Evolutionary conservation across 805 yeast genomes (phyloP), one percentile per base, ranked within the genome.

Genomic region (Spathaspora girioi): DNA sequence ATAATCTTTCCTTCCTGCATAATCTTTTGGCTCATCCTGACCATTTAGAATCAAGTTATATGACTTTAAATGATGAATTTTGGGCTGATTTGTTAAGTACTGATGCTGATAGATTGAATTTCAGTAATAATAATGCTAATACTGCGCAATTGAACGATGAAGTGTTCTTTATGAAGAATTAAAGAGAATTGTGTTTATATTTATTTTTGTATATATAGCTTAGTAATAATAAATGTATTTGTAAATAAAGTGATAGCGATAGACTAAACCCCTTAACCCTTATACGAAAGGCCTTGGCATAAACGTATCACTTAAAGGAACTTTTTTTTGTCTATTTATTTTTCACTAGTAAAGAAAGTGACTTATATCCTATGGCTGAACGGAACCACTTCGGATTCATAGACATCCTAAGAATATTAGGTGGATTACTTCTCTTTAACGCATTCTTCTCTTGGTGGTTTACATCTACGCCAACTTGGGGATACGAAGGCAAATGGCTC

Each of bases 1-100:
- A 29, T 29, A 35, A 18, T 35, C 40, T 35, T 35, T 35, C 40
- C 9, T 35, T 35, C 14, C 40, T 35, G 40, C 40, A n/a, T 23
- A 50, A 50, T 20, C 26, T 23, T 23, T 27, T 53, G 15, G 56
- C 57, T 15, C 46, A 51, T 47, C 53, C 53, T 5, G 56, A 54
- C n/a, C 58, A 76, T 47, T 58, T 74, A 18, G 81, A 79, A 45
- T 69, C 70, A 57, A 80, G 83, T 10, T 77, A 76, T 46, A 75
- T 77, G 70, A 78, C 83, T 9, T 64, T 84, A 35, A 82, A 81
- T 52, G 91, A 85, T 59, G 91, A 86, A 60, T 83, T 86, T 58
- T 86, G 91, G 91, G 75, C 83, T 35, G 87, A 85, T 52, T 64
- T 79, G 32, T 62, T 79, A 31, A 69, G 69, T 48, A 61, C 71